Evolutionary conservation across 305 asterid species (phyloP).

Genomic region (Fraxinus albicans): DNA sequence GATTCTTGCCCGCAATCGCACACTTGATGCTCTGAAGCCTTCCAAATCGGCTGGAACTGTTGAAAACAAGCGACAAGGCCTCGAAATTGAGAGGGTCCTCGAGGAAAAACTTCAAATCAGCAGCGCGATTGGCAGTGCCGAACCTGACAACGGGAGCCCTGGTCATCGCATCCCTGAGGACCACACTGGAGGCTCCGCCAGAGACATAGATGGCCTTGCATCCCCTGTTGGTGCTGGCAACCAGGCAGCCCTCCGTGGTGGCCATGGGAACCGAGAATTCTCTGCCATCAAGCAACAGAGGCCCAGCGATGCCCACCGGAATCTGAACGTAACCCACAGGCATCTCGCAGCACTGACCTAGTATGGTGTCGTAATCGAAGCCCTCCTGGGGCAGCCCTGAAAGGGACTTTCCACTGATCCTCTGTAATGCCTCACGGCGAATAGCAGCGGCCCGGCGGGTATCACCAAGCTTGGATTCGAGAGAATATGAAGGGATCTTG

Average conservation of each 20-base stretch:
- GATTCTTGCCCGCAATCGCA: conserved; percentile 37
- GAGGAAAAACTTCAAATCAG: conserved; percentile 30
- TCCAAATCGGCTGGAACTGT: conserved; percentile 37
- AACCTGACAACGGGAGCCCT: conserved; percentile 43
- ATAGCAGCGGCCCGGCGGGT: conserved; percentile 34
- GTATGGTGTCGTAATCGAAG: conserved; percentile 32
- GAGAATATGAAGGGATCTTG: conserved; percentile 34
- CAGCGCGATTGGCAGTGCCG: conserved; percentile 33
- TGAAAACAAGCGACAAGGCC: conserved; percentile 30
- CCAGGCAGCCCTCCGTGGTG: conserved; percentile 43
- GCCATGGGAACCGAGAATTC: conserved; percentile 40
- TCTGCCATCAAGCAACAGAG: conserved; percentile 28
- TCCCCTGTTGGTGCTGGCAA: conserved; percentile 43
- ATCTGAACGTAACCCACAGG: conserved; percentile 43
- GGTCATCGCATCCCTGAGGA: conserved; percentile 34
- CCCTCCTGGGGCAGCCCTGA: conserved; percentile 35
- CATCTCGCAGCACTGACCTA: conserved; percentile 46
- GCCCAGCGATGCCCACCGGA: conserved; percentile 43
- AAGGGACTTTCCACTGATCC: conserved; percentile 31
- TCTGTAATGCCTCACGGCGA: conserved; percentile 41
- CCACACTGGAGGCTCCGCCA: conserved; percentile 31
- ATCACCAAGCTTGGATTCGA: conserved; percentile 36
- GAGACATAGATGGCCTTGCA: conserved; percentile 40
- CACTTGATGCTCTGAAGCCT: conserved; percentile 37
- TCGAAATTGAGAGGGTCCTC: conserved; percentile 40